Evolutionary conservation across 768 basidiomycete genomes (phyloP).

Genomic region (Psilocybe sp.): DNA sequence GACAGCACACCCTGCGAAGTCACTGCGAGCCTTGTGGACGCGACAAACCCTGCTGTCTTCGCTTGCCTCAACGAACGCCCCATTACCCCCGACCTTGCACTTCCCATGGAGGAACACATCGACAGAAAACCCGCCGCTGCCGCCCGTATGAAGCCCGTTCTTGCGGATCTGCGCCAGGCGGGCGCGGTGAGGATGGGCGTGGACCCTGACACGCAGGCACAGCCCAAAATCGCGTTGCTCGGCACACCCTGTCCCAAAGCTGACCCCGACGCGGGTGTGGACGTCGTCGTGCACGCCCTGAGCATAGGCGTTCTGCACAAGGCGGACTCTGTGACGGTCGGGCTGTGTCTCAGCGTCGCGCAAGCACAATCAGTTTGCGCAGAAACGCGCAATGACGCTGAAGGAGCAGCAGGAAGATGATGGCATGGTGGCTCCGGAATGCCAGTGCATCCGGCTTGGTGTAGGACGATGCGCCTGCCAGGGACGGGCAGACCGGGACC

Average conservation of each 20-base stretch:
- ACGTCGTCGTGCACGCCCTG: slow-evolving; percentile 56
- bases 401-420: slow-evolving; percentile 13
- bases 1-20: slow-evolving; percentile 18
- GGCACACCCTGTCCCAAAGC: slow-evolving; percentile 31
- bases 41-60: slow-evolving; percentile 75
- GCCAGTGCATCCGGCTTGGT: too few species aligned
- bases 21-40: slow-evolving; percentile 60
- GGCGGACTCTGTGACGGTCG: slow-evolving; percentile 73
- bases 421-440: slow-evolving; percentile 38
- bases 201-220: slow-evolving; percentile 59
- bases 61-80: slow-evolving; percentile 43
- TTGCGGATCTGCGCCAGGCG: slow-evolving; percentile 53
- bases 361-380: slow-evolving; percentile 47
- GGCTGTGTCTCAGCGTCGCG: slow-evolving; percentile 65
- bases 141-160: slow-evolving; percentile 22
- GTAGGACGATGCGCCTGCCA: too few species aligned
- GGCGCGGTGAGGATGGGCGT: slow-evolving; percentile 63
- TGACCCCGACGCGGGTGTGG: slow-evolving; percentile 28
- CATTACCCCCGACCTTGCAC: slow-evolving; percentile 12
- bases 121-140: slow-evolving; percentile 22
- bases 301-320: slow-evolving; percentile 74
- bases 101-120: slow-evolving; percentile 37
- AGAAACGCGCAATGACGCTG: slow-evolving; percentile 11
- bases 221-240: slow-evolving; percentile 69
- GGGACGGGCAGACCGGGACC: too few species aligned